Evolutionary conservation across 2,329 filamentous ascomycete genomes (phyloP).

Genomic region (Colletotrichum orbiculare): DNA sequence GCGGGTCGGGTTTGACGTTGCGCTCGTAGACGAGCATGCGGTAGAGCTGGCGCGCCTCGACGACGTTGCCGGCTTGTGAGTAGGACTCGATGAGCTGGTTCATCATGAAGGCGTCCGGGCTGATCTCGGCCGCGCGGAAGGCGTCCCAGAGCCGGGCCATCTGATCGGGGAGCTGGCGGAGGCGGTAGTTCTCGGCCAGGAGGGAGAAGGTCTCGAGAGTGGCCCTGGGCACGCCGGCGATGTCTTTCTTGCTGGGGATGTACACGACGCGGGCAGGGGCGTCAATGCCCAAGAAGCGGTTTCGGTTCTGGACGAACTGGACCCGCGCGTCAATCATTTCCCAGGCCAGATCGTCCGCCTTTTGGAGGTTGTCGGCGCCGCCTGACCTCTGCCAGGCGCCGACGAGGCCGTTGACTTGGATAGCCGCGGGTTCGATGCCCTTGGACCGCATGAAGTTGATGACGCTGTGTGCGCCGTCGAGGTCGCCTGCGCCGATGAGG

Average conservation of each 20-base stretch:
- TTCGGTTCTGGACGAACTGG: constrained; percentile 66
- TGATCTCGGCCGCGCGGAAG: constrained; percentile 72
- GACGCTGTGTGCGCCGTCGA: constrained; percentile 78
- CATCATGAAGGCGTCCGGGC: constrained; percentile 78
- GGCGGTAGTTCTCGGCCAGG: constrained; percentile 77
- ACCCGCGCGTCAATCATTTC: constrained; percentile 79
- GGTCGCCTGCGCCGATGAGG: constrained; percentile 77
- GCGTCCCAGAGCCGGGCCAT: constrained; percentile 71
- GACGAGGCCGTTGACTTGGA: constrained; percentile 85
- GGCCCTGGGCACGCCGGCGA: constrained; percentile 62
- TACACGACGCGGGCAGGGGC: constrained; percentile 43
- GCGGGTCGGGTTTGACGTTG: constrained; percentile 69
- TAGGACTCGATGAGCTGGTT: constrained; percentile 80
- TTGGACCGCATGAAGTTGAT: constrained; percentile 79
- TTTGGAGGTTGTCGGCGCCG: constrained; percentile 62
- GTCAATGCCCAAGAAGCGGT: constrained; percentile 43
- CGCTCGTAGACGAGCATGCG: constrained; percentile 60
- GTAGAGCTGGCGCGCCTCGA: constrained; percentile 67
- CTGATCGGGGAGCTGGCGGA: constrained; percentile 66
- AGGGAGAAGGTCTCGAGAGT: constrained; percentile 83
- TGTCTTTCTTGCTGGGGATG: constrained; percentile 16
- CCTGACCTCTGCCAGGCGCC: constrained; percentile 79
- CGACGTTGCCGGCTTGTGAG: constrained; percentile 67
- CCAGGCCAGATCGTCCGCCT: constrained; percentile 78
- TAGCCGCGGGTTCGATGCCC: constrained; percentile 74